Evolutionary conservation across 129 eudicot species (phyloP).

Genomic region (Pittosporum tobira): DNA sequence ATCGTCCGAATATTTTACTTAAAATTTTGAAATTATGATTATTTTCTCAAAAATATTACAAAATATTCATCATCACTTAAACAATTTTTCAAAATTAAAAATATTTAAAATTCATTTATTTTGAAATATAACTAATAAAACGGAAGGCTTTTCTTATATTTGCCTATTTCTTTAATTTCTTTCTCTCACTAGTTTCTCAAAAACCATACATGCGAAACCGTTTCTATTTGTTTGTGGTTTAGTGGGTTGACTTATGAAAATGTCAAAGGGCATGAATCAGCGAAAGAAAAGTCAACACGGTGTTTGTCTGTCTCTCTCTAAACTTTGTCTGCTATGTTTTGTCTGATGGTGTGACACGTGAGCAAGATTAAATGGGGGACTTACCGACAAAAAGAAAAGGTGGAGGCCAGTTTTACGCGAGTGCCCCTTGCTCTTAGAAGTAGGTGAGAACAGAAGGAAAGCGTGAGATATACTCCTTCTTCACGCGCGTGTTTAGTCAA

Average conservation of each 20-base stretch:
- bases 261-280: conserved; percentile 49
- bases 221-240: conserved; percentile 1
- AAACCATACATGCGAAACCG: background rate
- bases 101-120: too few relatives aligned
- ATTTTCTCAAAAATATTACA: too few relatives aligned
- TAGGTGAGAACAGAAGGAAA: background rate
- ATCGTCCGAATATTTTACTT: too few relatives aligned
- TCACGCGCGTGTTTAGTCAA: background rate
- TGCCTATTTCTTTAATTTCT: background rate
- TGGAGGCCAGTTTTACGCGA: background rate
- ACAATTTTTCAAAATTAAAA: too few relatives aligned
- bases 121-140: too few relatives aligned
- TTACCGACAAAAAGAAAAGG: conserved; percentile 28
- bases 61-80: too few relatives aligned
- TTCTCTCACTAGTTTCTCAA: conserved; percentile 18
- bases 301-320: conserved; percentile 11
- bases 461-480: background rate
- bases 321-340: background rate
- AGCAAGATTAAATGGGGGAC: conserved; percentile 1
- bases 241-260: conserved; percentile 46
- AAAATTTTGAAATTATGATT: too few relatives aligned
- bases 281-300: conserved; percentile 26
- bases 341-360: conserved; percentile 21
- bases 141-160: too few relatives aligned
- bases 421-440: background rate